Percentiles rank a stretch among this genome's conserved stretches.
Conservation (phyloP, 1,284 basidiomycete species). For the Pulchroboletus neoregius region DNA sequence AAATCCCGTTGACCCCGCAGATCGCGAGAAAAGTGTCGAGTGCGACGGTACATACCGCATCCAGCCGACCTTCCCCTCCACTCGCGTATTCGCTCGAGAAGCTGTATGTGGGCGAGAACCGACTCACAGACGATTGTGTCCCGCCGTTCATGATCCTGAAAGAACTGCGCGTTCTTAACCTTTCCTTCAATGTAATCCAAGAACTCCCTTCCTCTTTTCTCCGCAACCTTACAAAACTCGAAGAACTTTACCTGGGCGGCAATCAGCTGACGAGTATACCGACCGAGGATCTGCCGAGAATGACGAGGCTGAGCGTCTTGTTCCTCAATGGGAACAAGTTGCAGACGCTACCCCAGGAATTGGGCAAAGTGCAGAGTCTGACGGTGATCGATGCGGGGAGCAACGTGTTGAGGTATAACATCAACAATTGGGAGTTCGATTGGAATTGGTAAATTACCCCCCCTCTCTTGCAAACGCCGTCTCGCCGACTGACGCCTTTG, state of each 20-base stretch:
- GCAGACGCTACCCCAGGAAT: constrained; percentile 87
- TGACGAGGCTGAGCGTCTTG: constrained; percentile 68
- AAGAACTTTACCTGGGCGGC: constrained; percentile 90
- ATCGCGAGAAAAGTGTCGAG: constrained; percentile 26
- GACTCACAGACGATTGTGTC: constrained; percentile 79
- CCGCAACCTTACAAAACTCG: constrained; percentile 62
- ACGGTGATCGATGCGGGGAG: constrained; percentile 90
- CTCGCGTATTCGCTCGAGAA: constrained; percentile 71
- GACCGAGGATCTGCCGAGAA: constrained; percentile 76
- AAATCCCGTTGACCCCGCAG: constrained; percentile 20
- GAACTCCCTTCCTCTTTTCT: constrained; percentile 83
- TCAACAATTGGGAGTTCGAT: constrained; percentile 98
- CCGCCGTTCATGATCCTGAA: constrained; percentile 71
- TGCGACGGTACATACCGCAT: constrained; percentile 17
- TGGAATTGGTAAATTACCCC: constrained; percentile 87
- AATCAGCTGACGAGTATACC: constrained; percentile 91
- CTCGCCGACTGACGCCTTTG: constrained; percentile 6
- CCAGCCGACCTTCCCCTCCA: constrained; percentile 50
- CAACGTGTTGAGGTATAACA: constrained; percentile 96
- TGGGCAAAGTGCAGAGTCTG: constrained; percentile 80
- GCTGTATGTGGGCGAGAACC: constrained; percentile 89
- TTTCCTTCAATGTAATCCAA: constrained; percentile 95
- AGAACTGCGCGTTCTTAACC: constrained; percentile 80
- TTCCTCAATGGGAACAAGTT: constrained; percentile 95
- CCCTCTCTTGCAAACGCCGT: neutral